Evolutionary conservation across 73 alveolate genomes (phyloP), one percentile per base, ranked within the genome.

Genomic region (Paraurostyla sp.): DNA sequence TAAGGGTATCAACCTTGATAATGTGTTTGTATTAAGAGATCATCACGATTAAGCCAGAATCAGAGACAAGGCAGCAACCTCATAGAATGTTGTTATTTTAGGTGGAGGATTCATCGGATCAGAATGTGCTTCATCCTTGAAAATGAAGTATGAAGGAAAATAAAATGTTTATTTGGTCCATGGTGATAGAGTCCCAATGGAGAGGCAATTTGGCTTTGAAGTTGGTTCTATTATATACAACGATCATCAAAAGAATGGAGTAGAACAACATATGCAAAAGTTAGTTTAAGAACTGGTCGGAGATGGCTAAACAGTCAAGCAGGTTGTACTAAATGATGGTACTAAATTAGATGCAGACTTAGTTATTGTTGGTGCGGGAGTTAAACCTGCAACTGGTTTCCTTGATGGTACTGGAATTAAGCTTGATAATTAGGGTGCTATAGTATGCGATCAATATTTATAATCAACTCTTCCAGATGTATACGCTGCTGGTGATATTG

Each of bases 401-500:
- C 91, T 76, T 18, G 91, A 91, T 13, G 83, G 76, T 16, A 38
- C 75, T 4, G 92, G 87, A 56, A 57, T 95, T 51, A 76, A 92
- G 22, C 69, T 71, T 4, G 93, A 90, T 22, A 41, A 80, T 0
- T 83, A 36, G 48, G 96, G 96, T 69, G 92, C 94, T 16, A 80
- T 96, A 23, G 71, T 90, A 76, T 82, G 82, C 25, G 94, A 94
- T 78, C 94, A 93, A 40, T 93, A 85, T 80, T 82, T 96, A 68
- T 62, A 87, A 73, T 93, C 99, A 4, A 85, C 93, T 13, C 89
- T 84, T 50, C 76, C 65, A 41, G 88, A 96, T 76, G 85, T 96
- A 45, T 96, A 40, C 80, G 99, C 98, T 54, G 97, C 99, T 52
- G 99, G 99, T 4, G 99, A 96, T 93, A 75, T 91, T 73, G 98